Conservation (phyloP, 2,329 filamentous ascomycete species). For the Alternaria conjuncta region DNA sequence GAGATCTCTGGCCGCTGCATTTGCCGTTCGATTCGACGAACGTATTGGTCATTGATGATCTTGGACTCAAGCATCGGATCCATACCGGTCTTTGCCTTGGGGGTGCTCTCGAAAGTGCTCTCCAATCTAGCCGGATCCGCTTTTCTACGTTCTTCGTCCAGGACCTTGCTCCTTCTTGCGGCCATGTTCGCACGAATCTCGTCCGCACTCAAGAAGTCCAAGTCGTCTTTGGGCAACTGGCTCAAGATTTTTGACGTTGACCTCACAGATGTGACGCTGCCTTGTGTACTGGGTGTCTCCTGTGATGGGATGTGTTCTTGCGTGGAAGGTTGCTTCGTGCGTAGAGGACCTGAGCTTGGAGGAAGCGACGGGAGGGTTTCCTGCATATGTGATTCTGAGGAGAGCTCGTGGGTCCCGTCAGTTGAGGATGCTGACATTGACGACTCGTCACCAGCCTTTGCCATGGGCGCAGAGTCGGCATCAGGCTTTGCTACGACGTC, state of each 20-base stretch:
- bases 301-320: background rate
- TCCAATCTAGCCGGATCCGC: slow-evolving; percentile 35
- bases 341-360: background rate
- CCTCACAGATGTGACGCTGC: background rate
- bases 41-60: slow-evolving; percentile 36
- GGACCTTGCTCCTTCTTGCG: slow-evolving; percentile 18
- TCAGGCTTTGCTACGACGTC: background rate
- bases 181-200: slow-evolving; percentile 54
- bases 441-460: background rate
- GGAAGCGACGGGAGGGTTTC: background rate
- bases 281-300: background rate
- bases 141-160: slow-evolving; percentile 18
- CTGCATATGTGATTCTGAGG: background rate
- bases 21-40: slow-evolving; percentile 35
- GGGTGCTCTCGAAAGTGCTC: slow-evolving; percentile 27
- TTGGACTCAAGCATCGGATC: slow-evolving; percentile 33
- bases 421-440: background rate
- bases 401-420: background rate
- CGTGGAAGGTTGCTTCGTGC: background rate
- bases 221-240: slow-evolving; percentile 46
- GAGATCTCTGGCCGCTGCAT: slow-evolving; percentile 15
- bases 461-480: background rate
- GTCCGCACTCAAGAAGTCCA: slow-evolving; percentile 51
- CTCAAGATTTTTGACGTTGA: slow-evolving; percentile 38
- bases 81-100: slow-evolving; percentile 15